A percentile compares a stretch with the other conserved stretches of the same genome.
These are phyloP conservation scores for Liquidambar formosana DNA, from an alignment of 164 flowering plant genomes.

Conservation along the genomic window DNA sequence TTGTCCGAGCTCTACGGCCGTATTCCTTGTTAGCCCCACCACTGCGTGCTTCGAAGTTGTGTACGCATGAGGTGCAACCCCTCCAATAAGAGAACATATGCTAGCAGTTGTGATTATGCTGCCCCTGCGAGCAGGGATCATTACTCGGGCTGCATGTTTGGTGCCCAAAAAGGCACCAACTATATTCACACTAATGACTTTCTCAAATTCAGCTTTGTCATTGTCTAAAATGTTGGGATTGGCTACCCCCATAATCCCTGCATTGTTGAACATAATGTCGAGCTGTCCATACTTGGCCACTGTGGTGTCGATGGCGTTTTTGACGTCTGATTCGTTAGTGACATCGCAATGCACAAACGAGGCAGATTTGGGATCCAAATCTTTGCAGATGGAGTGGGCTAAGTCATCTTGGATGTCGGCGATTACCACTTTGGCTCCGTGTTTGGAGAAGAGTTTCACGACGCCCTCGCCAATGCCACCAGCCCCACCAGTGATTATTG, in stretches of 20 bases:
- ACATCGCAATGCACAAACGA: constrained; percentile 32
- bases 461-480: constrained; percentile 24
- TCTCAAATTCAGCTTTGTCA: constrained; percentile 11
- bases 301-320: constrained; percentile 22
- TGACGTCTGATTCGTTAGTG: constrained; percentile 20
- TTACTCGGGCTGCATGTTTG: constrained; percentile 52
- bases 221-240: constrained; percentile 8
- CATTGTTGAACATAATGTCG: constrained; percentile 46
- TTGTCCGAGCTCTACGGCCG: constrained; percentile 44
- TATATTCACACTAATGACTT: constrained; percentile 23
- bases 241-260: constrained; percentile 18
- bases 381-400: constrained; percentile 8
- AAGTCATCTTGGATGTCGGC: constrained; percentile 24
- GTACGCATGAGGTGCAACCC: constrained; percentile 39
- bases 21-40: constrained; percentile 36
- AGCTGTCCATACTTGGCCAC: constrained; percentile 34
- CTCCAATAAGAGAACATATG: constrained; percentile 23
- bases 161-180: constrained; percentile 27
- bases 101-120: constrained; percentile 39
- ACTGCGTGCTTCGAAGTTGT: constrained; percentile 42
- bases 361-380: constrained; percentile 2
- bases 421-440: constrained; percentile 27
- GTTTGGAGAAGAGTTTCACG: constrained; percentile 16
- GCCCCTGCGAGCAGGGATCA: constrained; percentile 40
- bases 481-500: constrained; percentile 24